Conservation (phyloP, 805 yeast genomes). For the Citeromyces matritensis region DNA sequence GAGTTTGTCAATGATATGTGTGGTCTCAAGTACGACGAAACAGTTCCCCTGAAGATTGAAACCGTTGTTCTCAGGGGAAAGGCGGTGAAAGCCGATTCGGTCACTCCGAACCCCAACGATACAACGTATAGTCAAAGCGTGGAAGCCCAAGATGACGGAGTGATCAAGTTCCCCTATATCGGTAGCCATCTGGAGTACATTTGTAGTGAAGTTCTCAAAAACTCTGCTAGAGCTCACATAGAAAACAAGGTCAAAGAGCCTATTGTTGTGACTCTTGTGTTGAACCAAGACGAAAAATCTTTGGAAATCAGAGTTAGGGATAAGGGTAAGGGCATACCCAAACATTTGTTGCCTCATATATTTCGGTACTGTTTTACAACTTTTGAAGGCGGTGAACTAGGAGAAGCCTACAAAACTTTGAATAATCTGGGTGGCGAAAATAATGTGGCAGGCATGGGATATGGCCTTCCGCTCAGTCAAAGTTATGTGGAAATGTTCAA, state of each 20-base stretch:
- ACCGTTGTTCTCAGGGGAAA: slow-evolving; percentile 11
- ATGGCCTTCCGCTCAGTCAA: slow-evolving; percentile 77
- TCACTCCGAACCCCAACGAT: slow-evolving; percentile 6
- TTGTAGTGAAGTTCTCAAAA: slow-evolving; percentile 74
- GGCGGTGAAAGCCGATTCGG: slow-evolving; percentile 15
- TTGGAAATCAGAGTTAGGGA: slow-evolving; percentile 72
- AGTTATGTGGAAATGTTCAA: slow-evolving; percentile 65
- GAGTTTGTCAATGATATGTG: slow-evolving; percentile 76
- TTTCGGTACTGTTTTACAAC: slow-evolving; percentile 85
- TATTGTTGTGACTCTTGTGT: slow-evolving; percentile 28
- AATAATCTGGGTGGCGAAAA: slow-evolving; percentile 46
- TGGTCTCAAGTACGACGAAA: slow-evolving; percentile 67
- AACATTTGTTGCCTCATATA: slow-evolving; percentile 46
- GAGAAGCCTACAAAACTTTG: slow-evolving; percentile 42
- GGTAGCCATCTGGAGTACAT: slow-evolving; percentile 83
- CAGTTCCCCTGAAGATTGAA: slow-evolving; percentile 45
- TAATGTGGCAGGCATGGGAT: slow-evolving; percentile 85
- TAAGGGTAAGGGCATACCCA: slow-evolving; percentile 78
- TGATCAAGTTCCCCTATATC: slow-evolving; percentile 64
- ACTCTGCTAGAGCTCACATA: slow-evolving; percentile 77
- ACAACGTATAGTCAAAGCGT: neutral
- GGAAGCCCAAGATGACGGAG: slow-evolving; percentile 10
- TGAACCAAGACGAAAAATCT: slow-evolving; percentile 10
- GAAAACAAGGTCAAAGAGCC: slow-evolving; percentile 43
- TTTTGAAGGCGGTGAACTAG: slow-evolving; percentile 38